Percentiles rank a stretch among this genome's conserved stretches.
Conservation (phyloP, 169 alveolate genomes). For the Plasmodium malariae region DNA sequence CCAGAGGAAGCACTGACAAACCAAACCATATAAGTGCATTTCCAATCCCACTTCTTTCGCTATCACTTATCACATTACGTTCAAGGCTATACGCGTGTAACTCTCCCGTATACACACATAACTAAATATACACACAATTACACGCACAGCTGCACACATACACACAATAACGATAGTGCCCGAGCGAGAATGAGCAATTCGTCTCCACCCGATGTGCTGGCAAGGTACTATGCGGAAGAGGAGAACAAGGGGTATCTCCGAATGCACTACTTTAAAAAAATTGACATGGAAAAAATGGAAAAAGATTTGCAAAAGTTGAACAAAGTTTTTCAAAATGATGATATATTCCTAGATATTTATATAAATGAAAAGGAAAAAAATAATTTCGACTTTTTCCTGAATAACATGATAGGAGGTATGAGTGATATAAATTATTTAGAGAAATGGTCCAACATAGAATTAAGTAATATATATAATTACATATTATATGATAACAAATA, state of each 20-base stretch:
- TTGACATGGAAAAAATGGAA: conserved; percentile 24
- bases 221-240: conserved; percentile 32
- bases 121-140: too few species aligned
- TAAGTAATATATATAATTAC: conserved; percentile 44
- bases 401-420: conserved; percentile 12
- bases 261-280: conserved; percentile 42
- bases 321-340: conserved; percentile 28
- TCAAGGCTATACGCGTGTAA: too few species aligned
- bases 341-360: conserved; percentile 30
- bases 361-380: conserved; percentile 66
- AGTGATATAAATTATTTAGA: conserved; percentile 18
- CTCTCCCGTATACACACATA: too few species aligned
- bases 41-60: too few species aligned
- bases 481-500: conserved; percentile 42
- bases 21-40: too few species aligned
- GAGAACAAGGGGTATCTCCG: conserved; percentile 40
- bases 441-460: conserved; percentile 29
- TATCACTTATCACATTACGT: too few species aligned
- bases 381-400: conserved; percentile 52
- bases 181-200: too few species aligned
- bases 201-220: conserved; percentile 3
- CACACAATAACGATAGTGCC: too few species aligned
- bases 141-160: too few species aligned
- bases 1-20: too few species aligned
- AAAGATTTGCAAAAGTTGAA: conserved; percentile 17